Base-by-base conservation (phyloP, 805 yeast genomes). In the Starmerella lactis-condensi region DNA sequence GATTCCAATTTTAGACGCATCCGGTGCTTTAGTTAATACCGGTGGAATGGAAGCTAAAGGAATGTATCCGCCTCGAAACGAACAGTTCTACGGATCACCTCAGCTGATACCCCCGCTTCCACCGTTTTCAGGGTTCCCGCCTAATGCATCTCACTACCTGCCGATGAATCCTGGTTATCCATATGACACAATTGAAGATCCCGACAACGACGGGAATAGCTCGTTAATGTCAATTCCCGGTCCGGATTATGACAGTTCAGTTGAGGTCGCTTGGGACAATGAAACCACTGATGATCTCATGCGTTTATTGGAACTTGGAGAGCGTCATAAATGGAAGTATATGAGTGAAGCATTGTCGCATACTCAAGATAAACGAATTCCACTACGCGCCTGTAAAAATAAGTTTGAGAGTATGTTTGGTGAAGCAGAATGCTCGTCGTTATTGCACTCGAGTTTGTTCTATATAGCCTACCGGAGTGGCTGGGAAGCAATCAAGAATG, bases 271-370 rank as follows among this genome's bases (percentile, higher is more conserved):
- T n/a, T 64, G 68, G 55, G 46, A 57, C 1, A 43, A 49, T 6
- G 64, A 61, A 21, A 73, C 67, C 36, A 44, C 60, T 9, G 61
- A 56, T 28, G 58, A 64, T 14, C 55, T 69, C 34, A 54, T 57
- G 35, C 63, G 61, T 28, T 46, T 69, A 28, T 53, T 69, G 31
- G 59, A 57, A 15, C 53, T 60, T 4, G 74, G 69, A 3, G 75
- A 69, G 40, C 58, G 65, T 34, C 62, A 64, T 41, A 69, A 69
- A 43, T 69, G 75, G 75, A 64, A 64, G 44, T 68, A 58, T 43
- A 60, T 69, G 40, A 64, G 75, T 30, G 61, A 50, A 15, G 43
- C 39, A 26, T 30, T 56, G 17, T 40, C 52, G 11, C 27, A 36
- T 12, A 38, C 39, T 8, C 47, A 46, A 24, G 47, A 46, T 32